phyloP scores from a whole-genome alignment of 179 eudicot species.

The Amaranthus tricolor region DNA sequence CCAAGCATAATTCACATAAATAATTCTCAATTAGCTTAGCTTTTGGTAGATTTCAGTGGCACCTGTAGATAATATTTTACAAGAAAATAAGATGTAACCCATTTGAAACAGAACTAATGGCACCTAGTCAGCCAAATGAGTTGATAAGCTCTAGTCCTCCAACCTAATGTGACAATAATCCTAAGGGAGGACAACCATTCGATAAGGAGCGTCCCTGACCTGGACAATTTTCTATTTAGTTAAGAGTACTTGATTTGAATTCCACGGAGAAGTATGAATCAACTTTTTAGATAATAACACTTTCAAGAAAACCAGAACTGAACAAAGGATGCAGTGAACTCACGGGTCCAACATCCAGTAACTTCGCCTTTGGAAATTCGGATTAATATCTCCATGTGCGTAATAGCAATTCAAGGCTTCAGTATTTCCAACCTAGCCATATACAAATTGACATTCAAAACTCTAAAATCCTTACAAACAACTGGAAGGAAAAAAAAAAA shows the following conservation, averaged over 20 bases:
- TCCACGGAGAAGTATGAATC: neutral
- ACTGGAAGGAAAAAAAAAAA: conserved; percentile 1
- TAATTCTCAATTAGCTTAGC: neutral
- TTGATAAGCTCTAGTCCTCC: neutral
- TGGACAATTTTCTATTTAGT: neutral
- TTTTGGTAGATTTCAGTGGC: neutral
- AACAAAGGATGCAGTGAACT: conserved; percentile 34
- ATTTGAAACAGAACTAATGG: neutral
- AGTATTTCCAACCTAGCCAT: conserved; percentile 71
- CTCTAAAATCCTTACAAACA: conserved; percentile 12
- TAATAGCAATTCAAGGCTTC: conserved; percentile 94
- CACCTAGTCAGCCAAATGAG: neutral
- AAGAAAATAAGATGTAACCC: neutral
- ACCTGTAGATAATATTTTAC: neutral
- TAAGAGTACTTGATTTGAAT: neutral
- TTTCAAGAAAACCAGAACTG: conserved; percentile 1
- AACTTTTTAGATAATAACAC: neutral
- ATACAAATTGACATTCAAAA: conserved; percentile 14
- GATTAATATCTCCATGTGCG: conserved; percentile 80
- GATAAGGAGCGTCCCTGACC: neutral
- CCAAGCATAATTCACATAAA: conserved; percentile 1
- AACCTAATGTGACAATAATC: neutral
- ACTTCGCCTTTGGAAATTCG: conserved; percentile 84
- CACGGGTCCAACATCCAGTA: conserved; percentile 95
- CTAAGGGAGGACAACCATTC: neutral